phyloP scores from a whole-genome alignment of 2,329 filamentous ascomycete genomes.

The Monosporascus sp. region DNA sequence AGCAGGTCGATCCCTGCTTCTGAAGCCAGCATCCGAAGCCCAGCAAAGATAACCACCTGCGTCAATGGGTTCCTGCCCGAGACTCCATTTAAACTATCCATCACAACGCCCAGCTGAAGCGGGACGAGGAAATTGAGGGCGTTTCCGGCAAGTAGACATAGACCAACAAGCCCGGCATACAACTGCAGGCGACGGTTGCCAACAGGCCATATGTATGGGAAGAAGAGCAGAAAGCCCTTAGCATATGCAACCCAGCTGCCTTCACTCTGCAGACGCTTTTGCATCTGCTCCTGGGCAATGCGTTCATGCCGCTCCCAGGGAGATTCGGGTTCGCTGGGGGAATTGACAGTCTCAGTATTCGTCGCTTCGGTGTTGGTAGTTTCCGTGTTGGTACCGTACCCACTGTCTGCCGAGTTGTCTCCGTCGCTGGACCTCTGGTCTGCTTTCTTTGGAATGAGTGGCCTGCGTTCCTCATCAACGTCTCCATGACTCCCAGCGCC shows the following conservation, averaged over 20 bases:
- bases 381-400: conserved; percentile 40
- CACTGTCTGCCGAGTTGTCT: conserved; percentile 25
- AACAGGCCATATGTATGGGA: conserved; percentile 75
- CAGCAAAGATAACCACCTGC: conserved; percentile 47
- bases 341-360: conserved; percentile 24
- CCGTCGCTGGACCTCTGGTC: conserved; percentile 22
- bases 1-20: conserved; percentile 50
- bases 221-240: conserved; percentile 69
- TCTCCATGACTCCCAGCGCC: conserved; percentile 14
- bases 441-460: conserved; percentile 45
- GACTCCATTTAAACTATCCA: conserved; percentile 57
- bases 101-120: conserved; percentile 75
- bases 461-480: conserved; percentile 51
- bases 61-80: conserved; percentile 46
- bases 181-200: conserved; percentile 62
- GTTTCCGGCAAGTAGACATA: conserved; percentile 66
- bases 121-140: conserved; percentile 72
- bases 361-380: conserved; percentile 31
- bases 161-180: conserved; percentile 58
- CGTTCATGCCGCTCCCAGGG: conserved; percentile 49
- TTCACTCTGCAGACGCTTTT: conserved; percentile 65
- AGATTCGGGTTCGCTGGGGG: conserved; percentile 42
- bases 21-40: conserved; percentile 47
- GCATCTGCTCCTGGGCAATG: conserved; percentile 52
- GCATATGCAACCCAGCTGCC: conserved; percentile 75